phyloP scores from a whole-genome alignment of 192 early-diverging fungal genomes.

The Umbelopsis isabellina region DNA sequence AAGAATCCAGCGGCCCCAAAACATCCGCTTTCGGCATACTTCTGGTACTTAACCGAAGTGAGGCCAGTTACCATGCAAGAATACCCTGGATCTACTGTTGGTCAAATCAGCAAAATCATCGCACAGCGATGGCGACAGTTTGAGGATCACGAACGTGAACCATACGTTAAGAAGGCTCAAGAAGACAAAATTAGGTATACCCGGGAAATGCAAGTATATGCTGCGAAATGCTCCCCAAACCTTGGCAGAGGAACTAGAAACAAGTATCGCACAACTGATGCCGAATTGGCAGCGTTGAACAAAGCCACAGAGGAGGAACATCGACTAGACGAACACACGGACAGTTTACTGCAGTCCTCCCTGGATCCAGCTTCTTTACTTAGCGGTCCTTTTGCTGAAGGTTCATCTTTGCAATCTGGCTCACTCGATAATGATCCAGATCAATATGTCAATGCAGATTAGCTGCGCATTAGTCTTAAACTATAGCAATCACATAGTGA shows the following conservation, averaged over 20 bases:
- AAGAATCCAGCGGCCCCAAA: constrained; percentile 66
- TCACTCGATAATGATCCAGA: constrained; percentile 14
- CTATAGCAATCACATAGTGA: neutral
- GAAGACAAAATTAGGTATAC: constrained; percentile 66
- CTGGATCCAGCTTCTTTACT: neutral
- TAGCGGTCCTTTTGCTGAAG: constrained; percentile 11
- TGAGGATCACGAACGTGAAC: constrained; percentile 49
- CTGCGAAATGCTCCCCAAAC: constrained; percentile 14
- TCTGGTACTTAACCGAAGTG: constrained; percentile 65
- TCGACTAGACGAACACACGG: neutral
- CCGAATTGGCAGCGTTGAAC: constrained; percentile 6
- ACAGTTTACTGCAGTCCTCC: constrained; percentile 3
- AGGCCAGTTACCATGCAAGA: constrained; percentile 60
- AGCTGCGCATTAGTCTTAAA: neutral
- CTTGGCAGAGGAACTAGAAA: constrained; percentile 34
- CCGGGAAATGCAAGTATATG: constrained; percentile 59
- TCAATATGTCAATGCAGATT: constrained; percentile 23
- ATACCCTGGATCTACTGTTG: constrained; percentile 63
- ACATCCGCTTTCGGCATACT: constrained; percentile 72
- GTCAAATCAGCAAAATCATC: constrained; percentile 69
- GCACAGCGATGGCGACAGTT: constrained; percentile 57
- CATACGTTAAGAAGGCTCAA: constrained; percentile 56
- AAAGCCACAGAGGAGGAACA: constrained; percentile 1
- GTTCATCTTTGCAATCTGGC: constrained; percentile 1
- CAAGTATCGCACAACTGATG: constrained; percentile 26